phyloP scores from a whole-genome alignment of 1,284 basidiomycete genomes.

The Papiliotrema terrestris region DNA sequence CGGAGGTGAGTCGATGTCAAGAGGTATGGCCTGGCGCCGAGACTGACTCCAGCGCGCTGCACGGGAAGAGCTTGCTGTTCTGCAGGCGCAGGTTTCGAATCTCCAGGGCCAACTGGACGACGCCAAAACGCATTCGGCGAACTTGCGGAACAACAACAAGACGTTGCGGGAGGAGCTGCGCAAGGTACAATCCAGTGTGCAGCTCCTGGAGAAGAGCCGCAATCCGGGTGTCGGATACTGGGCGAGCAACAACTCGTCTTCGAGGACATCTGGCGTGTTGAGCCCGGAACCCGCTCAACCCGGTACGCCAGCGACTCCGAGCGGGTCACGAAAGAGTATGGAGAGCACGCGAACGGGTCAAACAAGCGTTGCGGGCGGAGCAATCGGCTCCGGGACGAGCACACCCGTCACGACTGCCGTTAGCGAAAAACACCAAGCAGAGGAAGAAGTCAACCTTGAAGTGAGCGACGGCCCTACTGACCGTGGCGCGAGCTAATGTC shows the following conservation, averaged over 20 bases:
- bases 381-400: background rate
- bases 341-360: slow-evolving; percentile 8
- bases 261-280: slow-evolving; percentile 8
- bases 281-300: slow-evolving; percentile 2
- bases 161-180: slow-evolving; percentile 84
- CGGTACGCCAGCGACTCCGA: no score
- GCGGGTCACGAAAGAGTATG: background rate
- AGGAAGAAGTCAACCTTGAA: slow-evolving; percentile 88
- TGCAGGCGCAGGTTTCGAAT: slow-evolving; percentile 35
- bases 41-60: slow-evolving; percentile 37
- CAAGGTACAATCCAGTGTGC: slow-evolving; percentile 85
- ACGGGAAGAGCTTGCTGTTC: slow-evolving; percentile 45
- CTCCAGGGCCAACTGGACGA: slow-evolving; percentile 49
- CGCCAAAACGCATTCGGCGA: slow-evolving; percentile 29
- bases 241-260: slow-evolving; percentile 47
- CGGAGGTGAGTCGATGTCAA: slow-evolving; percentile 43
- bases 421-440: slow-evolving; percentile 53
- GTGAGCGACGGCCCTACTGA: slow-evolving; percentile 17
- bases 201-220: slow-evolving; percentile 80
- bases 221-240: slow-evolving; percentile 93
- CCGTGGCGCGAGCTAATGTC: background rate
- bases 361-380: background rate
- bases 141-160: slow-evolving; percentile 60
- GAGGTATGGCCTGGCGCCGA: background rate
- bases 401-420: slow-evolving; percentile 3